Base-by-base conservation (phyloP, 1,139 yeast species). In the Diutina pseudorugosa region DNA sequence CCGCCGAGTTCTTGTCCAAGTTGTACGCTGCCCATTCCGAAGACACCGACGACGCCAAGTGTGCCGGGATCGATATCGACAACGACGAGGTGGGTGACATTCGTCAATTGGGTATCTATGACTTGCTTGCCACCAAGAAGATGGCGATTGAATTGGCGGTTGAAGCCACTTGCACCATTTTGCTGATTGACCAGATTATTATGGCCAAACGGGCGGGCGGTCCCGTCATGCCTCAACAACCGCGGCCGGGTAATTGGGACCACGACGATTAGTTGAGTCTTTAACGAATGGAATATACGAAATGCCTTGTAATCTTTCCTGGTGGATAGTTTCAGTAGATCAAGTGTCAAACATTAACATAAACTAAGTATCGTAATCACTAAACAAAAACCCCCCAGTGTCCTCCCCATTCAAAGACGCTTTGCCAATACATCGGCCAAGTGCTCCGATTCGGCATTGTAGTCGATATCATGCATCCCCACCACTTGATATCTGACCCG, bases 191-290 rank as follows among this genome's bases (percentile, higher is more conserved):
- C 67, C 95, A 86, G 72, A 88, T 88, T 62, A 87, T 87, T 64
- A 89, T 88, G 88, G 95, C 95, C 51, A 88, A 88, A 77, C 81
- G 95, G 64, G 96, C 96, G 1, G 98, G 98, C 59, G 98, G 98
- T 27, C 98, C 98, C 50, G 85, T 77, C 50, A 82, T 90, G 77
- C 96, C 97, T 52, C 77, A 82, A 61, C 95, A 87, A 65, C 86
- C 83, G 60, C 82, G 85, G 66, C 93, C 94, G 49, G 96, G 96
- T 55, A 91, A 91, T 73, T 91, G 98, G 98, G 98, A 91, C 66
- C 95, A 85, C 70, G 98, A 80, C 56, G 96, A 90, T 70, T 89
- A 72, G 57, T 42, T 18, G 14, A 43, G 4, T 23, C 23, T 43
- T 20, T 43, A 43, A 14, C 14, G 23, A 12, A 2, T 16, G 19